These are phyloP conservation scores for Sanghuangporus weigelae DNA, from an alignment of 1,284 basidiomycete species.

Conservation along the genomic window DNA sequence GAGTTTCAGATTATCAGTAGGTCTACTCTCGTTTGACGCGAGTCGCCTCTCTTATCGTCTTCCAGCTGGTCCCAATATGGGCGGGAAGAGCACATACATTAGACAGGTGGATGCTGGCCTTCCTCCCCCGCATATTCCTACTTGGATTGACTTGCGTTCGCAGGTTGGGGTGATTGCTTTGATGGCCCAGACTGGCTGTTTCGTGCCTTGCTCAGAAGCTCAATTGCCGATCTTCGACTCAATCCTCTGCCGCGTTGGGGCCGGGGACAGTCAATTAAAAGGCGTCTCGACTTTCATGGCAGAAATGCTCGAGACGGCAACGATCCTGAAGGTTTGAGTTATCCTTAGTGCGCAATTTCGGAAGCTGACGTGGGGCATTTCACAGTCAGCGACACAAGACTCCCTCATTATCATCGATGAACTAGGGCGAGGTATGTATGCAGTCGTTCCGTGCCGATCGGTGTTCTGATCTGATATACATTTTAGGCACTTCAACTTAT, in stretches of 20 bases:
- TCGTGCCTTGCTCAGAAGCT: slow-evolving; percentile 88
- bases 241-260: slow-evolving; percentile 93
- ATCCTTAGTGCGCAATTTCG: not conserved
- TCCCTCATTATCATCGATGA: slow-evolving; percentile 99
- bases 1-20: slow-evolving; percentile 86
- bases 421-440: slow-evolving; percentile 74
- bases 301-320: slow-evolving; percentile 98
- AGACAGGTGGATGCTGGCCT: slow-evolving; percentile 48
- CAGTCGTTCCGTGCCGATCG: not conserved
- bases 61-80: slow-evolving; percentile 91
- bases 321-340: slow-evolving; percentile 76
- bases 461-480: not conserved
- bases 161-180: slow-evolving; percentile 90
- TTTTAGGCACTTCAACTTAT: slow-evolving; percentile 90
- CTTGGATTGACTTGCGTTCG: slow-evolving; percentile 12
- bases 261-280: slow-evolving; percentile 96
- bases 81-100: slow-evolving; percentile 92
- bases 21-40: slow-evolving; percentile 19
- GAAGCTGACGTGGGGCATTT: slow-evolving; percentile 1
- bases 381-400: slow-evolving; percentile 83
- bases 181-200: slow-evolving; percentile 94
- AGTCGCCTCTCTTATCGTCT: slow-evolving; percentile 19
- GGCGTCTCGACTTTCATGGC: slow-evolving; percentile 99
- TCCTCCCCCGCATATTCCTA: not conserved
- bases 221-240: slow-evolving; percentile 93